Evolutionary conservation across 2,329 filamentous ascomycete species (phyloP), one percentile per base, ranked within the genome.

Genomic region (Zelopaecilomyces penicillatus): DNA sequence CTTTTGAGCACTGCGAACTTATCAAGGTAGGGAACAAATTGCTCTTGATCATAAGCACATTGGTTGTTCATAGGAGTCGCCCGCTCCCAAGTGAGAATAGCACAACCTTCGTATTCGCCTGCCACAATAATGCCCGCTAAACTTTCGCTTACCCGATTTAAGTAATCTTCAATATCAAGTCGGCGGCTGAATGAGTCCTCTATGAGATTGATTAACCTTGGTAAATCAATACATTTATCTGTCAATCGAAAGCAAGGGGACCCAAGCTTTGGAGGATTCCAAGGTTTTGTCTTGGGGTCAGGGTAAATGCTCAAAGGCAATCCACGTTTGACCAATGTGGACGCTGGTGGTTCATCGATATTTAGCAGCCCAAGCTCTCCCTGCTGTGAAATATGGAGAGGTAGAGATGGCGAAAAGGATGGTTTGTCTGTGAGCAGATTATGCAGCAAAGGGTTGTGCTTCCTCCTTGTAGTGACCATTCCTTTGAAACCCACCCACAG

Each of bases 341-440:
- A 85, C 28, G 78, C 41, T 30, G 52, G 54, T 5, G 55, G 55
- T n/a, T 53, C 52, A 6, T 50, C 48, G n/a, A 48, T 43, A 32
- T 46, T 49, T 5, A 42, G 70, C 66, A 5, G 71, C 45, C 41
- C 58, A 43, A 42, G 57, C 51, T 42, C 45, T 40, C 65, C 54
- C 50, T 64, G 50, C 33, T 61, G 51, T 30, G 88, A 75, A 40
- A 86, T 76, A 35, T 82, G 78, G 5, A 82, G 74, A 0, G 93
- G 93, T 0, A 98, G 71, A 1, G 93, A 98, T 1, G 93, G 93
- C 1, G 93, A 97, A 52, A 89, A 85, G 10, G 90, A 78, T 0
- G 93, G 91, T 57, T 95, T 94, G 65, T 98, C 93, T 2, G 93
- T 98, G 7, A 98, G 75, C 1, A 98, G 78, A 56, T 96, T 97